These are phyloP conservation scores for Sporothrix luriei DNA, from an alignment of 2,329 filamentous ascomycete genomes.

Conservation along the genomic window DNA sequence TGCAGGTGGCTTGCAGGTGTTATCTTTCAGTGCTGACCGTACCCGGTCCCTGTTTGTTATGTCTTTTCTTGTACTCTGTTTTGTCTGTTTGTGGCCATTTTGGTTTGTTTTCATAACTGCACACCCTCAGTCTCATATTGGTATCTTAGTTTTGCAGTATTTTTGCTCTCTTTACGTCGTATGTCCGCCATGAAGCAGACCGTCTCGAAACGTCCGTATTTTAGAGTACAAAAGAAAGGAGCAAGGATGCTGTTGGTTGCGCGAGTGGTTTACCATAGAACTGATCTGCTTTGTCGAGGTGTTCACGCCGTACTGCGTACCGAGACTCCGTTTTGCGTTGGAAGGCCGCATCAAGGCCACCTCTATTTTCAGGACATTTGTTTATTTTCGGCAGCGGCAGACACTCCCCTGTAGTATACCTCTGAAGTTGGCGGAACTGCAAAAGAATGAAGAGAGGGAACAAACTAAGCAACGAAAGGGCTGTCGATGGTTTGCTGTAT, in stretches of 20 bases:
- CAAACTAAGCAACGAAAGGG: not conserved
- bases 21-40: not conserved
- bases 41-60: slow-evolving; percentile 9
- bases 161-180: not conserved
- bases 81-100: not conserved
- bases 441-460: not conserved
- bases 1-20: too few relatives aligned
- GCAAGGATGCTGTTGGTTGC: not conserved
- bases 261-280: not conserved
- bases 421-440: not conserved
- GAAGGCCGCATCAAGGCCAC: not conserved
- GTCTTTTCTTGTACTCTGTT: slow-evolving; percentile 15
- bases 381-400: slow-evolving; percentile 9
- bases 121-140: not conserved
- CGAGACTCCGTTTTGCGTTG: not conserved
- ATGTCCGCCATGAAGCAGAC: not conserved
- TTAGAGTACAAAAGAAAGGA: not conserved
- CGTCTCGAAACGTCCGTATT: not conserved
- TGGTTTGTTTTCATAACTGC: not conserved
- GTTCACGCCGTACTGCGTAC: not conserved
- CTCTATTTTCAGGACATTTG: not conserved
- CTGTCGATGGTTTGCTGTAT: not conserved
- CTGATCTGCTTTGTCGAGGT: not conserved
- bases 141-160: not conserved
- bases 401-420: not conserved